Base-by-base conservation (phyloP, 2,329 filamentous ascomycete genomes). In the Exserohilum rostratum region DNA sequence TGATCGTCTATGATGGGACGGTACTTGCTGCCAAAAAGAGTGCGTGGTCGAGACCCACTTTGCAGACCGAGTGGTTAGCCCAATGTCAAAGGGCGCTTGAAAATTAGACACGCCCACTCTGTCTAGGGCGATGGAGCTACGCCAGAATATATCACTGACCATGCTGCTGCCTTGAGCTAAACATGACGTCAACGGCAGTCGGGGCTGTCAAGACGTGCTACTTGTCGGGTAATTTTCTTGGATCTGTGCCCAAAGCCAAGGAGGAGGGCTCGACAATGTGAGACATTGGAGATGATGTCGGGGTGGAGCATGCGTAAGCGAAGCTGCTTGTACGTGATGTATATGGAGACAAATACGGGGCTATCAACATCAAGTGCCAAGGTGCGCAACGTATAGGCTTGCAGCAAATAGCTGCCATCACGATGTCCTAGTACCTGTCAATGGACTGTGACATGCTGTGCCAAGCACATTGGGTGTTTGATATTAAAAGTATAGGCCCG, bases 101-200 rank as follows among this genome's bases (percentile, higher is more conserved):
- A 25, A 7, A 25, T 25, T 25, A 25, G 59, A 65, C 58, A 55
- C 58, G 53, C 57, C 58, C 58, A 52, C 55, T 38, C 48, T 48
- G 20, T 47, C 55, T 52, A 48, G 38, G 38, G 40, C 35, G 39
- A 25, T 48, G 46, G 43, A 20, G 49, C 45, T 34, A 47, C 11
- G 40, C 12, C 46, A 45, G 37, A 29, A 18, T 15, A 43, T 34
- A 43, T 27, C 39, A 27, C 31, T 43, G 37, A 46, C 45, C 55
- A 57, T 53, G 46, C 29, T 43, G 27, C 58, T 49, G 48, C 38
- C 33, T 31, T 29, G 25, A 13, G 29, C 30, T 34, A 34, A 17
- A 33, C 27, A 17, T 50, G 10, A 30, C 31, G 43, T 25, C 20
- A 15, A 22, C 6, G 13, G n/a, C 18, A 34, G 12, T 18, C 12